Evolutionary conservation across 306 rosid genomes (phyloP).

Genomic region (Cicer cuneatum): DNA sequence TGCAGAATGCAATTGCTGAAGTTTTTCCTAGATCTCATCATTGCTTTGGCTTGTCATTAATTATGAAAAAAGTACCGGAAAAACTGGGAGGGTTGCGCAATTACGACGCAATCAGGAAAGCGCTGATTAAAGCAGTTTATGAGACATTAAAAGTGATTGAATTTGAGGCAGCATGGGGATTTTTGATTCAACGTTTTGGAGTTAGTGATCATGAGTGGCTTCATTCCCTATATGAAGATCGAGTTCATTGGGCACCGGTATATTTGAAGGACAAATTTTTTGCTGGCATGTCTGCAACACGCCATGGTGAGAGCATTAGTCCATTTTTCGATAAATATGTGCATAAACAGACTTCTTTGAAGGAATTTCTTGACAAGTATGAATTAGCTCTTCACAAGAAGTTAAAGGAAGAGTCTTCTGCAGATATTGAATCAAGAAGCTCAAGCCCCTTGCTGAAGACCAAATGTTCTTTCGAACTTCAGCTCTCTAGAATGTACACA

Average conservation of each 20-base stretch:
- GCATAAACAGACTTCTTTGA: slow-evolving; percentile 90
- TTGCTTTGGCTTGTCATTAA: slow-evolving; percentile 80
- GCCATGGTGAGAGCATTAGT: slow-evolving; percentile 62
- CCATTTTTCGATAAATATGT: slow-evolving; percentile 86
- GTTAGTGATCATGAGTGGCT: slow-evolving; percentile 89
- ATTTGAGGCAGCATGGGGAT: slow-evolving; percentile 91
- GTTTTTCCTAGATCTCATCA: slow-evolving; percentile 78
- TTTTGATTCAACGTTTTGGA: slow-evolving; percentile 81
- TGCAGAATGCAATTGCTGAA: slow-evolving; percentile 71
- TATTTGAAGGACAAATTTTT: slow-evolving; percentile 76
- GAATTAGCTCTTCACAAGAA: slow-evolving; percentile 89
- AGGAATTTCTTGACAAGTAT: slow-evolving; percentile 94
- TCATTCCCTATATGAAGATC: slow-evolving; percentile 76
- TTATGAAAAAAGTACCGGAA: slow-evolving; percentile 88
- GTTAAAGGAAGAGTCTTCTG: slow-evolving; percentile 76
- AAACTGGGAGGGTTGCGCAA: slow-evolving; percentile 84
- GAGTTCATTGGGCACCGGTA: slow-evolving; percentile 84
- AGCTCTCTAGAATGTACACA: slow-evolving; percentile 81
- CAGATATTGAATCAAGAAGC: slow-evolving; percentile 87
- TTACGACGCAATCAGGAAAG: slow-evolving; percentile 81
- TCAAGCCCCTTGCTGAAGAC: slow-evolving; percentile 78
- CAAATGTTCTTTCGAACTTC: slow-evolving; percentile 87
- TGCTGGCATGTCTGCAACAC: slow-evolving; percentile 76
- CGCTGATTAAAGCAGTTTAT: slow-evolving; percentile 72
- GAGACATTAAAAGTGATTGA: slow-evolving; percentile 86